Evolutionary conservation across 2,329 filamentous ascomycete genomes (phyloP).

Genomic region (Ceratocystis destructans): DNA sequence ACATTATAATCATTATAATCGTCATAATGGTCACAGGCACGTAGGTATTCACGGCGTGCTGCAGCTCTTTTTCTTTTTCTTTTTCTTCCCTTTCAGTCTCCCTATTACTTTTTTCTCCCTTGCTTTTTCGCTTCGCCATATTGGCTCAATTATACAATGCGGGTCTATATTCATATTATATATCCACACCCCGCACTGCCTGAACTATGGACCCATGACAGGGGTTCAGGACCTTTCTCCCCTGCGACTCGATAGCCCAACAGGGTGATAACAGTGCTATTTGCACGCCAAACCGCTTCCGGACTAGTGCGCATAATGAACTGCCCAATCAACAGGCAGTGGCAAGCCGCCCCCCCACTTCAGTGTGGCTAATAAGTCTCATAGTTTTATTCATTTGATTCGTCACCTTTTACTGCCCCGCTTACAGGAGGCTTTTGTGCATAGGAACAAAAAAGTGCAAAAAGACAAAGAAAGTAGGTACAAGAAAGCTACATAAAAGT

Average conservation of each 20-base stretch:
- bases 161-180: neutral
- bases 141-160: too few relatives aligned
- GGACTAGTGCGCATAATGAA: neutral
- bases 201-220: too few relatives aligned
- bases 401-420: slow-evolving; percentile 4
- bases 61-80: neutral
- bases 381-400: slow-evolving; percentile 7
- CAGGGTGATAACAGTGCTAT: neutral
- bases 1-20: too few relatives aligned
- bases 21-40: too few relatives aligned
- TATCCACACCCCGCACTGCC: neutral
- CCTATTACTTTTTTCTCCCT: neutral
- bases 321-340: slow-evolving; percentile 18
- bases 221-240: neutral
- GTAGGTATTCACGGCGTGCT: too few relatives aligned
- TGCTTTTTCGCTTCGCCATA: too few relatives aligned
- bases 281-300: slow-evolving; percentile 2
- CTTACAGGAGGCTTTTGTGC: neutral
- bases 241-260: neutral
- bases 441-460: neutral
- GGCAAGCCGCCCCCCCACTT: slow-evolving; percentile 16
- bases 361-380: slow-evolving; percentile 10
- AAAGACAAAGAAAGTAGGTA: neutral
- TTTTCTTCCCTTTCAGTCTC: neutral
- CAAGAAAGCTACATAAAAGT: neutral